Conservation (phyloP, 2,329 filamentous ascomycete species). For the Ceratocystis huliohia region DNA sequence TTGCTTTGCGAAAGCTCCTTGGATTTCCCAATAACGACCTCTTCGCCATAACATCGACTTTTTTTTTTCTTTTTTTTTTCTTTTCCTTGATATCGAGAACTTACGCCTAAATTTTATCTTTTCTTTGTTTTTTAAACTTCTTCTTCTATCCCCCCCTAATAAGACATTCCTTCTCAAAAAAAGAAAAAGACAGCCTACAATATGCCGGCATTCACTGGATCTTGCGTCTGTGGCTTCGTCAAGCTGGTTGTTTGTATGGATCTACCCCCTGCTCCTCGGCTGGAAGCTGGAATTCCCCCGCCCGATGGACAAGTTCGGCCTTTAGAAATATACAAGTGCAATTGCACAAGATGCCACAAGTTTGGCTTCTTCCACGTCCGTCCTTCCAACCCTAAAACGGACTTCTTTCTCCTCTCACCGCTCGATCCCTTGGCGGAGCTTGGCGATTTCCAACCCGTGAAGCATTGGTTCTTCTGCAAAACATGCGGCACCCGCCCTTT, state of each 20-base stretch:
- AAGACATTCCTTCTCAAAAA: too few relatives aligned
- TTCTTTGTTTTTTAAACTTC: neutral
- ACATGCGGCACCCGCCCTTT: conserved; percentile 33
- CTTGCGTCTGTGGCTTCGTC: conserved; percentile 13
- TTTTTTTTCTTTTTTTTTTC: neutral
- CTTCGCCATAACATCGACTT: neutral
- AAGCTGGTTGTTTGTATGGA: conserved; percentile 19
- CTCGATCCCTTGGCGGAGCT: conserved; percentile 29
- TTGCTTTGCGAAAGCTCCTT: neutral
- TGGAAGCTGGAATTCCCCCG: neutral
- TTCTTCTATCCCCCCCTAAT: neutral
- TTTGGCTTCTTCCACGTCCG: conserved; percentile 33
- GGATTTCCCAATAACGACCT: neutral
- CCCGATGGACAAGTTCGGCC: conserved; percentile 35
- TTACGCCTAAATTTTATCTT: neutral
- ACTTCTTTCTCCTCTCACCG: conserved; percentile 37
- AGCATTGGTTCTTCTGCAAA: conserved; percentile 24
- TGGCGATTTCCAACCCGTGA: conserved; percentile 30
- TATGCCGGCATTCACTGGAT: conserved; percentile 18
- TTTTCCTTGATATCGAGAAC: neutral
- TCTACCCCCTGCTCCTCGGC: conserved; percentile 12
- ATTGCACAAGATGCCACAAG: conserved; percentile 36
- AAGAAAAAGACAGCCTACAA: neutral
- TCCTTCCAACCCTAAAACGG: conserved; percentile 28
- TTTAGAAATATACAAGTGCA: conserved; percentile 28